Evolutionary conservation across 192 early-diverging fungal genomes (phyloP).

Genomic region (Entophlyctis helioformis): DNA sequence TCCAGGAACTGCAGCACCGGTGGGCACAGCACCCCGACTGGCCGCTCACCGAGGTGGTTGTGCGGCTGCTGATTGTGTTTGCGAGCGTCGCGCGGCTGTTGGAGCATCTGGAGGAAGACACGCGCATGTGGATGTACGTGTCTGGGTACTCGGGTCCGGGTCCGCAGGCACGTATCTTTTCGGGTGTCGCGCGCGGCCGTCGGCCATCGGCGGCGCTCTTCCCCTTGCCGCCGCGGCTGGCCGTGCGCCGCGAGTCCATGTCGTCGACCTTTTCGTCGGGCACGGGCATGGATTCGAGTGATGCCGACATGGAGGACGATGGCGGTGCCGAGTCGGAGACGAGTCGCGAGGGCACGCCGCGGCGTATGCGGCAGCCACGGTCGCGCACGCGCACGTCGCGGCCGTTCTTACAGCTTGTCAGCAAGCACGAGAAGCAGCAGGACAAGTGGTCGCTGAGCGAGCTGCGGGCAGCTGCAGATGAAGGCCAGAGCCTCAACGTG

Average conservation of each 20-base stretch:
- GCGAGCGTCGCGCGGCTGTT: constrained; percentile 63
- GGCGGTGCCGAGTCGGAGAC: no score
- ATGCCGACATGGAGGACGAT: no score
- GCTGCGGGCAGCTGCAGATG: constrained; percentile 48
- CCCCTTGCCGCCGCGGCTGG: no score
- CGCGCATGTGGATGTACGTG: constrained; percentile 45
- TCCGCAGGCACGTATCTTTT: no score
- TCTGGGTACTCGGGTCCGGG: not conserved
- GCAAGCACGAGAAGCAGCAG: not conserved
- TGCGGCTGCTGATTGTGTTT: constrained; percentile 58
- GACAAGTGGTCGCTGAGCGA: constrained; percentile 21
- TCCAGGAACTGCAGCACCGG: constrained; percentile 44
- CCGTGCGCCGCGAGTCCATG: not conserved
- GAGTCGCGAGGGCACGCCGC: no score
- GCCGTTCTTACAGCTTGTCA: no score
- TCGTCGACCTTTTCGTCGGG: not conserved
- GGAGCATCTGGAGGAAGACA: constrained; percentile 69
- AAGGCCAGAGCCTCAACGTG: constrained; percentile 57
- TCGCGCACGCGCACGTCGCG: no score
- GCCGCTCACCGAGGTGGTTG: constrained; percentile 40
- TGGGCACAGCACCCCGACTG: constrained; percentile 58
- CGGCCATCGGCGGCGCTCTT: no score
- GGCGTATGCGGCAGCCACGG: no score
- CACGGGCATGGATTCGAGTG: not conserved
- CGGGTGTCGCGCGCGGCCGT: no score